Conservation (phyloP, 352 stramenopile species). For the Phytopythium chamaehyphon region DNA sequence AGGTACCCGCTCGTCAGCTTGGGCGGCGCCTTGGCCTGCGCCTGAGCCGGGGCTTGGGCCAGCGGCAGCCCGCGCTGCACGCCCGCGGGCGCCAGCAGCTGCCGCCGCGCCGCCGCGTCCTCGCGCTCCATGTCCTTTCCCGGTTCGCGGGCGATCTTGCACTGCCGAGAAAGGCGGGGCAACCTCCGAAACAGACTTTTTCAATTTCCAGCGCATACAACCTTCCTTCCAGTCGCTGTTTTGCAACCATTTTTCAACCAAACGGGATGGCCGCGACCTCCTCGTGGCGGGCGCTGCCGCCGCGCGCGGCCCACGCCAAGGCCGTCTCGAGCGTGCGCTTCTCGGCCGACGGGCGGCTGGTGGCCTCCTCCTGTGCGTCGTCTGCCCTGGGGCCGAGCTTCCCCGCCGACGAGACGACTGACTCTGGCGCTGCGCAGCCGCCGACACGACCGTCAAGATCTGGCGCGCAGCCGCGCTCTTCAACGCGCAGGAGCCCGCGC, state of each 20-base stretch:
- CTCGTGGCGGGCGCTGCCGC: neutral
- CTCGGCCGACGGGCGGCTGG: conserved; percentile 35
- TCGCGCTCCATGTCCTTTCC: no score
- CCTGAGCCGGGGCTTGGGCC: neutral
- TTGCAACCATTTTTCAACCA: no score
- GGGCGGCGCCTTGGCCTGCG: neutral
- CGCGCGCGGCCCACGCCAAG: conserved; percentile 42
- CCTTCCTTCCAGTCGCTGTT: no score
- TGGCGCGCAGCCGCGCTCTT: conserved; percentile 32
- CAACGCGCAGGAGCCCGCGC: conserved; percentile 10
- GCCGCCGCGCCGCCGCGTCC: no score
- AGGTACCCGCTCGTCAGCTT: conserved; percentile 53
- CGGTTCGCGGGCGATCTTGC: no score
- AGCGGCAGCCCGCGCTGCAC: no score
- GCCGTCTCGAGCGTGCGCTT: conserved; percentile 78
- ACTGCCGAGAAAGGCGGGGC: no score
- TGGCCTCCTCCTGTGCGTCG: conserved; percentile 64
- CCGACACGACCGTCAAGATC: conserved; percentile 75
- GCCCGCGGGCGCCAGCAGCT: no score
- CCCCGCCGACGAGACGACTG: no score
- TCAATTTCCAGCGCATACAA: no score
- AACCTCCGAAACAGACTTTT: no score
- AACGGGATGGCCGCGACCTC: no score
- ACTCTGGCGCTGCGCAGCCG: conserved; percentile 29
- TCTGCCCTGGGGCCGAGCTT: neutral